Base-by-base conservation (phyloP, 1,284 basidiomycete species). In the Leccinum glutinopallens region DNA sequence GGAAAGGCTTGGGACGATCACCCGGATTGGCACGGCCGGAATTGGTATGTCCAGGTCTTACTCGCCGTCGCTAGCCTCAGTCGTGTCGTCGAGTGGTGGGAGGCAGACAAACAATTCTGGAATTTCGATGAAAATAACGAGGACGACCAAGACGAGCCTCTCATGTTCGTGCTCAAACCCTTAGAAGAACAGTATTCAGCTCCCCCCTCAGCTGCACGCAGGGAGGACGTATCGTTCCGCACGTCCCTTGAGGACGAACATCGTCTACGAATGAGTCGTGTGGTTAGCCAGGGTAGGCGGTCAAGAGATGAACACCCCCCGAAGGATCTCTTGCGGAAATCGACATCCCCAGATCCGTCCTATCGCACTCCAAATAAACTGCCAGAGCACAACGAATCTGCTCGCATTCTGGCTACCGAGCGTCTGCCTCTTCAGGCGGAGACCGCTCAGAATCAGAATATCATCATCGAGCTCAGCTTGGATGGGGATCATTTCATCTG, bases 61-160 rank as follows among this genome's bases (percentile, higher is more conserved):
- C 89, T 99, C 61, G 96, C 97, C n/a, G 91, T 99, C 59, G 97
- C 97, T 53, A 94, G 92, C 70, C 88, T 99, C 65, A 94, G 91
- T 76, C 92, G 97, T 63, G 97, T 99, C 33, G 90, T 98, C 65
- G 97, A 99, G 74, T 99, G 97, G 97, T 99, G 97, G 97, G 95
- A 98, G 76, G 97, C 97, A n/a, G 97, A 99, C 80, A 97, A 97
- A 74, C 94, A 96, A 68, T 99, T 99, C 78, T 99, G 97, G 97
- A 98, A 98, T 73, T 98, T 98, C 74, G 93, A 96, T 74, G 95
- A 97, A 66, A 93, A 96, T 63, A 93, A 96, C 66, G 92, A 95
- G 62, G 89, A 90, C 65, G 95, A 96, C 72, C 84, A 88, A 73
- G 93, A 96, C 60, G 96, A 97, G 69, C 92, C 93, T 1, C 81